Evolutionary conservation across 2,329 filamentous ascomycete species (phyloP), one percentile per base, ranked within the genome.

Genomic region (Neofusicoccum kwambonambiense): DNA sequence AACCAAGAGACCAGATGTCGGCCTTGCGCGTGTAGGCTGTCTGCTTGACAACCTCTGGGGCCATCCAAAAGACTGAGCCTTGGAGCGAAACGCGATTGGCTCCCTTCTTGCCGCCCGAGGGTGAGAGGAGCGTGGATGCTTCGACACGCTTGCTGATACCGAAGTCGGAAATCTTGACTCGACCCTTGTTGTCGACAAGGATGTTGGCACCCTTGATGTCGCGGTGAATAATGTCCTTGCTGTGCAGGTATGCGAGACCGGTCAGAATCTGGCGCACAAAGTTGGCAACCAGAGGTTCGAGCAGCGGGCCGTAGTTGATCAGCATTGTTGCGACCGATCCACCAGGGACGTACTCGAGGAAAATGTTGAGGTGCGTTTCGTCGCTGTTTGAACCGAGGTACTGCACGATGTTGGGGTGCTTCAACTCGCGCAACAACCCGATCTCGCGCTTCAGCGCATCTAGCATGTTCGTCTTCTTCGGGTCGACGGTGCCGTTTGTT

Each of bases 191-290:
- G 81, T 99, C 95, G 65, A 99, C 95, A 4, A 99, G 88, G 70
- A 99, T 96, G 75, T 99, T 99, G 77, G 95, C 95, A 54, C 95
- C 95, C 82, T 99, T 99, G 85, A 99, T 98, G 75, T 99, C 95
- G 67, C 95, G 90, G 77, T 99, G 95, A 71, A 99, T 98, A 74
- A 99, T 99, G 75, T 97, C 95, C 69, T 90, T 88, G 74, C 90
- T 90, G 80, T 99, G 95, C 15, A 99, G 87, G 76, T 98, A 99
- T 3, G 91, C 93, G 35, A 99, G 85, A 52, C 95, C 95, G 39
- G 90, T 90, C 67, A 99, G 84, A 69, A 99, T 99, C 78, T 99
- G 95, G 39, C 94, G 89, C 58, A 98, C 94, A 75, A 99, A 99
- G 79, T 95, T 97, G 74, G 93, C 90, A 66, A 98, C 93, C 65